These are phyloP conservation scores for Nigrospora osmanthi DNA, from an alignment of 2,329 filamentous ascomycete genomes.

Conservation along the genomic window DNA sequence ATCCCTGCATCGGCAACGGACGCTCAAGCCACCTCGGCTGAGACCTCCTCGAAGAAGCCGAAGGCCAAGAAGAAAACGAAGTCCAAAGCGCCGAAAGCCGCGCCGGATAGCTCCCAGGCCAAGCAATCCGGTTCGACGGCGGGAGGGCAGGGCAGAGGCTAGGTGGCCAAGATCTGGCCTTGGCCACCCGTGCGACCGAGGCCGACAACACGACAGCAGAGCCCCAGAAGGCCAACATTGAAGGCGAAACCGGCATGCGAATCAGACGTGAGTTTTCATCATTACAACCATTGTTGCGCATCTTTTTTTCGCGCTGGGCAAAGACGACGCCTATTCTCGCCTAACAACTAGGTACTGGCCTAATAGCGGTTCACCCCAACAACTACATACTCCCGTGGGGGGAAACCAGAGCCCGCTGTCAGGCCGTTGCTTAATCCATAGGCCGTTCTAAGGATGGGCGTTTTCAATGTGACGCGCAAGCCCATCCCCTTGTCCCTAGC, in stretches of 20 bases:
- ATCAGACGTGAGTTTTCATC: constrained; percentile 1
- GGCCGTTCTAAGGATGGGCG: too few species aligned
- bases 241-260: constrained; percentile 30
- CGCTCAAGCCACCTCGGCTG: constrained; percentile 5
- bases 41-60: constrained; percentile 18
- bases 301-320: too few species aligned
- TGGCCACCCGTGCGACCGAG: constrained; percentile 9
- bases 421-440: too few species aligned
- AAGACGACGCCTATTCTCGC: too few species aligned
- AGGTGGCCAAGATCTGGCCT: constrained; percentile 9
- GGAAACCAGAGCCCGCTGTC: too few species aligned
- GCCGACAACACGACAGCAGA: constrained; percentile 9
- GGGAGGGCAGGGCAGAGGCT: not conserved
- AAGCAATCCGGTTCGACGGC: not conserved
- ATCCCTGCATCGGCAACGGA: not conserved
- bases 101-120: not conserved
- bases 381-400: too few species aligned
- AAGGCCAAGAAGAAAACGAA: constrained; percentile 20
- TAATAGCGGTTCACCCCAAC: too few species aligned
- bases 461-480: too few species aligned
- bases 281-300: not conserved
- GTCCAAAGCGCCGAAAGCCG: constrained; percentile 8
- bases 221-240: constrained; percentile 30
- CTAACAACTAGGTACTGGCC: too few species aligned
- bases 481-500: not conserved